Base-by-base conservation (phyloP, 805 yeast species). In the Nakazawaea populi region DNA sequence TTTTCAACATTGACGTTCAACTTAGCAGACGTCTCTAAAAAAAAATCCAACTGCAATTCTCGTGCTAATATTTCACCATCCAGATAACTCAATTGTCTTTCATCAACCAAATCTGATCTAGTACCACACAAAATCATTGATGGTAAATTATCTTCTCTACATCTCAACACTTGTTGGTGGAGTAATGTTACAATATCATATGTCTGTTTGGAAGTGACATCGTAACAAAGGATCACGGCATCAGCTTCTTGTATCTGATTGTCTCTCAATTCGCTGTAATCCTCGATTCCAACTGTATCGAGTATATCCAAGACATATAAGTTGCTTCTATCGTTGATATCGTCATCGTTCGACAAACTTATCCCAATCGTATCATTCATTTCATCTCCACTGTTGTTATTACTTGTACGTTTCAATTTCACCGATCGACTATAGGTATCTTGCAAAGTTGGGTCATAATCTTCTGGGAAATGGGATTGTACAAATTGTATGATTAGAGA, bases 261-360 rank as follows among this genome's bases (percentile, higher is more conserved):
- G 18, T 51, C 53, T 39, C 58, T 50, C 4, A 39, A 41, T 18
- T 50, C 55, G 28, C 42, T 70, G 55, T 73, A 73, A 54, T 74
- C 79, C 56, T 76, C 96, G 54, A 85, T 85, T 43, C 97, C 98
- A 1, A 96, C 96, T 3, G 97, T 89, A 62, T 94, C 99, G 54
- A 91, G 71, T 49, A 79, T 71, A 53, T 77, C 80, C 57, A 79
- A 59, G 5, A 58, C 49, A 18, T 65, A 69, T 47, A 61, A 18
- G 24, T 18, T 24, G 11, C 36, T 67, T 54, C 69, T 70, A 30
- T 62, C 69, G 10, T 29, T 18, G 29, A 44, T 5, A 12, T 31
- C 32, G 8, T 11, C 11, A 9, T 27, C 24, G 5, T 12, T n/a
- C 2, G 40, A 37, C 8, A 12, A 40, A 7, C 11, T 18, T 6